Percentiles rank a stretch among this genome's conserved stretches.
Evolutionary conservation across 2,329 filamentous ascomycete species (phyloP).

Genomic region (Capronia americana): DNA sequence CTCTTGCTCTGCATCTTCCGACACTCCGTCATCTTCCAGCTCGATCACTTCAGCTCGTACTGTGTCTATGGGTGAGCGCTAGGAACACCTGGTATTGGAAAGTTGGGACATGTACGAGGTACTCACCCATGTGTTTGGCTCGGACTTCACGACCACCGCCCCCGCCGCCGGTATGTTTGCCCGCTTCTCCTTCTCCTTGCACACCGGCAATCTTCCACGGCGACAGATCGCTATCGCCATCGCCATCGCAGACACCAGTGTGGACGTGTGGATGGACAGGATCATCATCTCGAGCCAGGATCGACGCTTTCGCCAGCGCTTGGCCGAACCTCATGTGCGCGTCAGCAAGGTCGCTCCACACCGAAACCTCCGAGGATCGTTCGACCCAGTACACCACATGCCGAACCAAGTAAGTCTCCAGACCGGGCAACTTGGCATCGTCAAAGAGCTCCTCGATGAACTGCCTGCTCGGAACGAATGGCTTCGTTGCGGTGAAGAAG

Average conservation of each 20-base stretch:
- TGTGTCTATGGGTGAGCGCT: no score
- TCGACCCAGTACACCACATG: slow-evolving; percentile 8
- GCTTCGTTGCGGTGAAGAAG: slow-evolving; percentile 10
- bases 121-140: background rate
- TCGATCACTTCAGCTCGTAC: no score
- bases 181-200: background rate
- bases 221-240: background rate
- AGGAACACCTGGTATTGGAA: no score
- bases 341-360: background rate
- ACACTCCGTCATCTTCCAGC: no score
- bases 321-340: slow-evolving; percentile 5
- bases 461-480: slow-evolving; percentile 11
- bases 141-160: background rate
- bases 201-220: background rate
- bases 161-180: background rate
- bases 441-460: slow-evolving; percentile 19
- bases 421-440: background rate
- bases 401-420: slow-evolving; percentile 4
- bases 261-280: background rate
- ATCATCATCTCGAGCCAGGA: background rate
- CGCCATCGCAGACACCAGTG: background rate
- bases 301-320: background rate
- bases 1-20: no score
- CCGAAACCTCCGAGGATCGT: background rate
- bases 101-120: background rate